A percentile compares a stretch with the other conserved stretches of the same genome.
Conservation (phyloP, 2,329 filamentous ascomycete species). For the Geosmithia putterillii region DNA sequence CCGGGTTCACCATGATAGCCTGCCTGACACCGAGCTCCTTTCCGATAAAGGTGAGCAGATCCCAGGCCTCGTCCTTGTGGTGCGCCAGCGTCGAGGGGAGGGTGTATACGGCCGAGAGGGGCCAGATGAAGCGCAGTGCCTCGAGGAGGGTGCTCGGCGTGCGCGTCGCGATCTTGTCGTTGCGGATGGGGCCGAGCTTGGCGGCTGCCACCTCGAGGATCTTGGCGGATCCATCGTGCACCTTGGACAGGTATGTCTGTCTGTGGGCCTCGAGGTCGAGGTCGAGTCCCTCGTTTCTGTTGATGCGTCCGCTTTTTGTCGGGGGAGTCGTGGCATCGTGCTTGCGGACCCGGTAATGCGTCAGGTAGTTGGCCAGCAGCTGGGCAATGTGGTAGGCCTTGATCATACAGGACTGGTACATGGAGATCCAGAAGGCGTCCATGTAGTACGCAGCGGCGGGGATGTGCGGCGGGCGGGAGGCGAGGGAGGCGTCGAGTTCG, state of each 20-base stretch:
- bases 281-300: too few species aligned
- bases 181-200: conserved; percentile 12
- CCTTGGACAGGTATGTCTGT: background rate
- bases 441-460: background rate
- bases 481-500: conserved; percentile 1
- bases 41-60: conserved; percentile 18
- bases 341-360: too few species aligned
- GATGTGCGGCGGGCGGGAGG: background rate
- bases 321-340: too few species aligned
- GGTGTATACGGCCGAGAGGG: conserved; percentile 18
- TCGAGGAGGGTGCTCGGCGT: conserved; percentile 21
- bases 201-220: conserved; percentile 2
- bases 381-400: conserved; percentile 20
- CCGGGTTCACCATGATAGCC: conserved; percentile 14
- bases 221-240: background rate
- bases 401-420: conserved; percentile 18
- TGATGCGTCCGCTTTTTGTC: too few species aligned
- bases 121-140: conserved; percentile 24
- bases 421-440: conserved; percentile 18
- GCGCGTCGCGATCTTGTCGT: conserved; percentile 9
- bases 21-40: conserved; percentile 22
- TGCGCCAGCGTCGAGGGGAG: conserved; percentile 12
- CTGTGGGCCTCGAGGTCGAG: background rate
- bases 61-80: conserved; percentile 14
- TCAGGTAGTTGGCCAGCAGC: conserved; percentile 20